Conservation (phyloP, 2,329 filamentous ascomycete species). For the Tolypocladium album region DNA sequence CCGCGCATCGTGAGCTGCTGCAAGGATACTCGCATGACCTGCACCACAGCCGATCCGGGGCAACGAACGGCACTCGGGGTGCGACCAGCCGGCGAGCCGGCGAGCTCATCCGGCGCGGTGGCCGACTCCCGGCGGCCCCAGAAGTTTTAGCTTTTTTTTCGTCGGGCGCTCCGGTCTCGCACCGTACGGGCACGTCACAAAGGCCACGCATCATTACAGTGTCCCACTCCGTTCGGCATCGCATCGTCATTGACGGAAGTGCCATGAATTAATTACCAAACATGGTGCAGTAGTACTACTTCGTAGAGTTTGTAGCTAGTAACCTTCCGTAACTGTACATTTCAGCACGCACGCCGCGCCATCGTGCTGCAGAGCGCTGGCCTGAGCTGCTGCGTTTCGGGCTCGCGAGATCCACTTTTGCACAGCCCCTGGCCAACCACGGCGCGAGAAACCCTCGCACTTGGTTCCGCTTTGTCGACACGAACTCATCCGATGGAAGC, state of each 20-base stretch:
- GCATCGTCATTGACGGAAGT: neutral
- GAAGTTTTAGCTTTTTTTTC: neutral
- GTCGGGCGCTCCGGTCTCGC: neutral
- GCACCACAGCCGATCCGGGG: neutral
- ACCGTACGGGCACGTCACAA: neutral
- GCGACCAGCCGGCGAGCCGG: neutral
- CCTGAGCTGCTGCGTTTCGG: neutral
- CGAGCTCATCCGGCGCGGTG: neutral
- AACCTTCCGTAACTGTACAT: neutral
- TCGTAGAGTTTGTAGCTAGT: neutral
- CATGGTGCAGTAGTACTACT: neutral
- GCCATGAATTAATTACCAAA: neutral
- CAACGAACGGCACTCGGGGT: neutral
- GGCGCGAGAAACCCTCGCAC: neutral
- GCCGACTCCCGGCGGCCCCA: neutral
- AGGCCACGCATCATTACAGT: neutral
- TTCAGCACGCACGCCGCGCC: neutral
- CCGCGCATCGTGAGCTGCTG: neutral
- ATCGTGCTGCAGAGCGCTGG: neutral
- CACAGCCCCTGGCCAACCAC: neutral
- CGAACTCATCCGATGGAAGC: slow-evolving; percentile 1
- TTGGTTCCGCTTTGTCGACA: neutral
- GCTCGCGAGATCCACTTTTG: neutral
- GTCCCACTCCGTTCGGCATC: neutral
- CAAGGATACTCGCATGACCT: no score